Evolutionary conservation across 1,139 yeast genomes (phyloP).

Genomic region (Blastobotrys illinoisensis): DNA sequence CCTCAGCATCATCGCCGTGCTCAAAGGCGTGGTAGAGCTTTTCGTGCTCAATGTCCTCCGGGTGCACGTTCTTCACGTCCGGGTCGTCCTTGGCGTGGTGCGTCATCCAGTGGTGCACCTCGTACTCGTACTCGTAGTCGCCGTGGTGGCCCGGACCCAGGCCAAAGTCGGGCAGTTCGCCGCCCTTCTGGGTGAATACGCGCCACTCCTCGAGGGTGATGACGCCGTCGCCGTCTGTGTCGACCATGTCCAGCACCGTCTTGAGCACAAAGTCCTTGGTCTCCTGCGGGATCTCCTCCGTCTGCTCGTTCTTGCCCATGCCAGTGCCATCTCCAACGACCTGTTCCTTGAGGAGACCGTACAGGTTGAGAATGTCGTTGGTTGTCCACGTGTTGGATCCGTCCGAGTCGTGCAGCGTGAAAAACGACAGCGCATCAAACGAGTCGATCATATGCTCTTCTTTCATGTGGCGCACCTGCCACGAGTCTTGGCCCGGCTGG

Average conservation of each 20-base stretch:
- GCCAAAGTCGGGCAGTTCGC: slow-evolving; percentile 84
- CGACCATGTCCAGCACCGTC: slow-evolving; percentile 55
- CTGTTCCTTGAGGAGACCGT: slow-evolving; percentile 68
- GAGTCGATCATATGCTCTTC: slow-evolving; percentile 76
- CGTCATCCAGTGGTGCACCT: slow-evolving; percentile 89
- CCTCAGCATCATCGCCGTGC: slow-evolving; percentile 52
- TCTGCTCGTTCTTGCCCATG: slow-evolving; percentile 69
- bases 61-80: slow-evolving; percentile 70
- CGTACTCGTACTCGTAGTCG: slow-evolving; percentile 89
- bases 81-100: slow-evolving; percentile 81
- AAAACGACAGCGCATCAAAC: slow-evolving; percentile 74
- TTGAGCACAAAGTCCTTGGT: slow-evolving; percentile 50
- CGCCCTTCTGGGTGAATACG: slow-evolving; percentile 55
- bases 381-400: slow-evolving; percentile 36
- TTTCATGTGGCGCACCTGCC: slow-evolving; percentile 65
- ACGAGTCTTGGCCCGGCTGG: slow-evolving; percentile 24
- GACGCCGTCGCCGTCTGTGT: slow-evolving; percentile 59
- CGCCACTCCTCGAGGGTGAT: slow-evolving; percentile 69
- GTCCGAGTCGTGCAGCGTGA: slow-evolving; percentile 72
- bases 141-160: slow-evolving; percentile 97
- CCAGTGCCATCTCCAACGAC: slow-evolving; percentile 89
- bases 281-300: slow-evolving; percentile 52
- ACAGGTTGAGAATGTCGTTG: slow-evolving; percentile 68
- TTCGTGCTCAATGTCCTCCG: slow-evolving; percentile 89
- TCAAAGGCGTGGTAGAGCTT: slow-evolving; percentile 84